phyloP scores from a whole-genome alignment of 2,329 filamentous ascomycete species.

The Fusarium fracticaudum region DNA sequence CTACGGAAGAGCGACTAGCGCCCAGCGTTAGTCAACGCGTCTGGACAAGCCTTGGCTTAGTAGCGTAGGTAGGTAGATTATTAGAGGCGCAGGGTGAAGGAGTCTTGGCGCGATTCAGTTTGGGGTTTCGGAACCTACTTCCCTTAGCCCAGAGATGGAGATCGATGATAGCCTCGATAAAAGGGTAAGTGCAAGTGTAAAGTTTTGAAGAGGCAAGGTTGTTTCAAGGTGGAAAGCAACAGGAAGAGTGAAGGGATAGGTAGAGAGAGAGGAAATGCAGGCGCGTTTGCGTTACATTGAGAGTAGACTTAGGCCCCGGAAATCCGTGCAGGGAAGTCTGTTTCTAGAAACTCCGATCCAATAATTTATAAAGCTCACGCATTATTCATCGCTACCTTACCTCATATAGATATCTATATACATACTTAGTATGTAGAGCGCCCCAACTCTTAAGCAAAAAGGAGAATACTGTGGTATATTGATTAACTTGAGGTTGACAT shows the following conservation, averaged over 20 bases:
- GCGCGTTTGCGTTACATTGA: constrained; percentile 17
- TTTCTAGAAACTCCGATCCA: constrained; percentile 4
- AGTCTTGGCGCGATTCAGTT: constrained; percentile 1
- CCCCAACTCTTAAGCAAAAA: not conserved
- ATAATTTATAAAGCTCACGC: not conserved
- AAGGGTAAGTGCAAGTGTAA: not conserved
- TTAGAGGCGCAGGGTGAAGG: not conserved
- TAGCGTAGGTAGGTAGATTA: not conserved
- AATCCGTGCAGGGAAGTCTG: not conserved
- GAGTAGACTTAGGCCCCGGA: constrained; percentile 1
- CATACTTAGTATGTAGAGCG: not conserved
- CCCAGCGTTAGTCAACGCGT: constrained; percentile 12
- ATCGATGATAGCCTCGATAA: not conserved
- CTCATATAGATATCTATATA: not conserved
- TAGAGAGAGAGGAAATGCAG: not conserved
- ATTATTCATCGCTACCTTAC: not conserved
- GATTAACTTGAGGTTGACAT: not conserved
- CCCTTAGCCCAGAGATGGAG: not conserved
- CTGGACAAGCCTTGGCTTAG: constrained; percentile 3
- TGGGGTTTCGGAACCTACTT: not conserved
- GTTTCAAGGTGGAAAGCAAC: constrained; percentile 1
- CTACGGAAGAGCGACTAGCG: not conserved
- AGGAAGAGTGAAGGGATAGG: not conserved
- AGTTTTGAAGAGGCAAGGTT: not conserved
- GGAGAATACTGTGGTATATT: not conserved